phyloP scores from a whole-genome alignment of 1,139 yeast species.

The Scheffersomyces illinoinensis region DNA sequence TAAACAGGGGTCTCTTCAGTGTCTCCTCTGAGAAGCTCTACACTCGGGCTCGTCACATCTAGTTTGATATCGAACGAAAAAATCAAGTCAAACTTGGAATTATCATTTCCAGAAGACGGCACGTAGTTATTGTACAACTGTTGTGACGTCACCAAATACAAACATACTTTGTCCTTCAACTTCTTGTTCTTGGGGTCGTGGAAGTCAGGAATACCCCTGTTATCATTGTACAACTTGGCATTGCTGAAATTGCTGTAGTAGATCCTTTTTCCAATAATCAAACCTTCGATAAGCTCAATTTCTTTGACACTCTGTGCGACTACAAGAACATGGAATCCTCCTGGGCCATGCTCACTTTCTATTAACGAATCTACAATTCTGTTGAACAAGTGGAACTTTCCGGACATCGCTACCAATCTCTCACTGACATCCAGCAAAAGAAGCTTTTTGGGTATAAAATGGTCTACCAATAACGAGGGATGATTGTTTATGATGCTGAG shows the following conservation, averaged over 20 bases:
- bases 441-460: conserved; percentile 69
- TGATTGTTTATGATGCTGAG: conserved; percentile 55
- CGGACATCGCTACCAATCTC: conserved; percentile 52
- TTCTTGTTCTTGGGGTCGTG: conserved; percentile 1
- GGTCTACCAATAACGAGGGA: conserved; percentile 71
- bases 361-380: conserved; percentile 42
- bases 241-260: conserved; percentile 63
- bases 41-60: conserved; percentile 43
- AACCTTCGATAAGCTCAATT: conserved; percentile 68
- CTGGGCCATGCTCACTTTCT: conserved; percentile 3
- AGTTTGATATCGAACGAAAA: conserved; percentile 61
- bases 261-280: conserved; percentile 60
- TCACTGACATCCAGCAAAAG: conserved; percentile 65
- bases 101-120: conserved; percentile 20
- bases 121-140: conserved; percentile 40
- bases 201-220: conserved; percentile 12
- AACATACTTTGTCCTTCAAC: conserved; percentile 10
- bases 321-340: conserved; percentile 40
- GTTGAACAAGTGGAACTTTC: conserved; percentile 59
- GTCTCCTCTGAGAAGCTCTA: conserved; percentile 33
- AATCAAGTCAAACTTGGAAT: conserved; percentile 42
- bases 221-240: conserved; percentile 53
- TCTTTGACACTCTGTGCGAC: conserved; percentile 66
- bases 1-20: conserved; percentile 25
- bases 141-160: conserved; percentile 41